phyloP scores from a whole-genome alignment of 352 stramenopile species.

The Globisporangium nodosum region DNA sequence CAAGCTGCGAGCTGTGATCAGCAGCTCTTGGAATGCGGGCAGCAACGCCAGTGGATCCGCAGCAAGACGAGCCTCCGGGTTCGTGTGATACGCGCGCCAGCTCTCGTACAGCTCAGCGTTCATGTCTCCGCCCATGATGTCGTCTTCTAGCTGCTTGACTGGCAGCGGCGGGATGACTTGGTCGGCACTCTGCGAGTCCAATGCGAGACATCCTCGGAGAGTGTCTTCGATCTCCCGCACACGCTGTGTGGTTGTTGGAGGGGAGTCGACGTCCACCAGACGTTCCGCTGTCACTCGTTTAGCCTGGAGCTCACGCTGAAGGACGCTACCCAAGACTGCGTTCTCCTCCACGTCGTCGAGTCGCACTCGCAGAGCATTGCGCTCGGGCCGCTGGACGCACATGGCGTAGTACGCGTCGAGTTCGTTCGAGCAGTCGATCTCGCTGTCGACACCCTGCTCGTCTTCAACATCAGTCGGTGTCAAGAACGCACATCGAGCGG shows the following conservation, averaged over 20 bases:
- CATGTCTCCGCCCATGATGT: slow-evolving; percentile 32
- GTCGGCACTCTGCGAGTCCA: too few species aligned
- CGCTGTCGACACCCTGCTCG: too few species aligned
- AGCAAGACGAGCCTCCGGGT: slow-evolving; percentile 1
- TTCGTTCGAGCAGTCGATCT: slow-evolving; percentile 10
- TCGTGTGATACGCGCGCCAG: slow-evolving; percentile 29
- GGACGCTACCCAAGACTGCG: too few species aligned
- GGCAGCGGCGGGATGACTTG: too few species aligned
- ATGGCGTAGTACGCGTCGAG: slow-evolving; percentile 14
- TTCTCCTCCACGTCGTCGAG: slow-evolving; percentile 17
- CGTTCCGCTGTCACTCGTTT: too few species aligned
- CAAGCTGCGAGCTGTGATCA: too few species aligned
- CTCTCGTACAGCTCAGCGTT: slow-evolving; percentile 31
- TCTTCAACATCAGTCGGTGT: slow-evolving; percentile 6
- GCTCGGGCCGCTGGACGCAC: slow-evolving; percentile 7
- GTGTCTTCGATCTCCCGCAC: background rate
- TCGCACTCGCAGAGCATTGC: slow-evolving; percentile 19
- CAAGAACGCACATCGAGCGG: slow-evolving; percentile 28
- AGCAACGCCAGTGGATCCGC: background rate
- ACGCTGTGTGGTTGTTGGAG: too few species aligned
- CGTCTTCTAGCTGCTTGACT: slow-evolving; percentile 1
- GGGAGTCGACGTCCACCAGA: too few species aligned
- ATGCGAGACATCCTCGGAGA: background rate
- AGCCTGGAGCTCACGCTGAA: too few species aligned
- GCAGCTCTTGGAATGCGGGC: background rate